Conservation (phyloP, 768 basidiomycete species). For the Phlegmacium glaucopus region DNA sequence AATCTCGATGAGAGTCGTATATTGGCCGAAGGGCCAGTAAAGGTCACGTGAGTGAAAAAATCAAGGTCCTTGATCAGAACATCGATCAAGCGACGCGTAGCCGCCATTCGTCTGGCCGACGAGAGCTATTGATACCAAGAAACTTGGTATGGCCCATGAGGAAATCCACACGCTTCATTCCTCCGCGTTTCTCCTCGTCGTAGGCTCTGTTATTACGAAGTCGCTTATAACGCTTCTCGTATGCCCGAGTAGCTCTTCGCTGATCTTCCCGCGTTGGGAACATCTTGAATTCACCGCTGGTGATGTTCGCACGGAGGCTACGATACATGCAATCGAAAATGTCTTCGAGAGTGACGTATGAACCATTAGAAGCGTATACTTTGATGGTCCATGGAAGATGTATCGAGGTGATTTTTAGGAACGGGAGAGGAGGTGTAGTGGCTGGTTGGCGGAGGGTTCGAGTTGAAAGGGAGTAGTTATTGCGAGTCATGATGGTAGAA, state of each 20-base stretch:
- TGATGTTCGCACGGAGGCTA: conserved; percentile 27
- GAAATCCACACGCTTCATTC: conserved; percentile 59
- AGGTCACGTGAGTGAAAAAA: too few relatives aligned
- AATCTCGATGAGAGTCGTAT: too few relatives aligned
- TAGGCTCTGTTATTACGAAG: conserved; percentile 30
- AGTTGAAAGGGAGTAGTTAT: conserved; percentile 22
- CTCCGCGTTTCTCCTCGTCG: conserved; percentile 45
- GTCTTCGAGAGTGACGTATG: conserved; percentile 36
- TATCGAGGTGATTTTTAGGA: conserved; percentile 24
- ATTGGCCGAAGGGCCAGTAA: too few relatives aligned
- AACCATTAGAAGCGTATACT: conserved; percentile 26
- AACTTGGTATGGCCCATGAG: conserved; percentile 43
- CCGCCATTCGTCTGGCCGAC: conserved; percentile 6
- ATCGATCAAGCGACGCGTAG: neutral
- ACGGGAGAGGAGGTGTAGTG: conserved; percentile 26
- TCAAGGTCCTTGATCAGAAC: too few relatives aligned
- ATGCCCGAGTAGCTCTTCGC: conserved; percentile 41
- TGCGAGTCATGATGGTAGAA: conserved; percentile 18
- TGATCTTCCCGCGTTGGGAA: conserved; percentile 33
- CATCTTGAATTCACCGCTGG: conserved; percentile 38
- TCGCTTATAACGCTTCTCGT: conserved; percentile 42
- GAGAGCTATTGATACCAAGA: conserved; percentile 32
- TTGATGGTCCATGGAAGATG: conserved; percentile 34
- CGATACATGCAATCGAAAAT: conserved; percentile 25
- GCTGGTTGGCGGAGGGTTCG: conserved; percentile 29